Percentiles rank a stretch among this genome's conserved stretches.
Conservation (phyloP, 2,329 filamentous ascomycete genomes). For the Scytalidium lignicola region DNA sequence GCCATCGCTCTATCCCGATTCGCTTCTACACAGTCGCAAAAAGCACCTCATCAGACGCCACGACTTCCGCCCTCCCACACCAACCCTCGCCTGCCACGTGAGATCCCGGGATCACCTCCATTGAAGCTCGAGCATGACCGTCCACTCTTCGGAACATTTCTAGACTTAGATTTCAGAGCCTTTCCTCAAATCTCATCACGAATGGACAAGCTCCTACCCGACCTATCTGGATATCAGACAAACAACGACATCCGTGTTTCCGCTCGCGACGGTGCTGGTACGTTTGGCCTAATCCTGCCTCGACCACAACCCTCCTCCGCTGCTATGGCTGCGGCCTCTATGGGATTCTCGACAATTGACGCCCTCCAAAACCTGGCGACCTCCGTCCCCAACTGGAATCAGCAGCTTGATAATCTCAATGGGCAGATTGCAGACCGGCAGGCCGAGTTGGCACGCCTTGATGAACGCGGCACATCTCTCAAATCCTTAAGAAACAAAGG, state of each 20-base stretch:
- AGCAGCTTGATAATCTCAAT: constrained; percentile 54
- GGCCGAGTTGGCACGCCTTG: constrained; percentile 50
- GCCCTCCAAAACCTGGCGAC: constrained; percentile 48
- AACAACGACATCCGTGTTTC: not conserved
- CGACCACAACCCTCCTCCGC: not conserved
- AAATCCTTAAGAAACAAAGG: constrained; percentile 29
- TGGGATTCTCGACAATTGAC: constrained; percentile 36
- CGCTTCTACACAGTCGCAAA: too few relatives aligned
- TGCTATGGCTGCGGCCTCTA: not conserved
- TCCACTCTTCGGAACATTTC: not conserved
- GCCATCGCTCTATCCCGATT: too few relatives aligned
- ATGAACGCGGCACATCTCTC: constrained; percentile 27
- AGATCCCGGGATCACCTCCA: not conserved
- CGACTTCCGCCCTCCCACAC: not conserved
- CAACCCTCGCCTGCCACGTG: not conserved
- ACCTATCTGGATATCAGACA: not conserved
- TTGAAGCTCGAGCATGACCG: not conserved
- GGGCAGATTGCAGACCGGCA: constrained; percentile 58
- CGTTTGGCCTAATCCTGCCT: not conserved
- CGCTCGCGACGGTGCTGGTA: not conserved
- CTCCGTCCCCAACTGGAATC: constrained; percentile 56
- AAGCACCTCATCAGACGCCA: too few relatives aligned
- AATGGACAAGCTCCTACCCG: not conserved
- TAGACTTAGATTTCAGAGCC: not conserved
- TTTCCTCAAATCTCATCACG: not conserved